A percentile compares a stretch with the other conserved stretches of the same genome.
phyloP scores from a whole-genome alignment of 768 basidiomycete species.

The Tulasnella sp. region DNA sequence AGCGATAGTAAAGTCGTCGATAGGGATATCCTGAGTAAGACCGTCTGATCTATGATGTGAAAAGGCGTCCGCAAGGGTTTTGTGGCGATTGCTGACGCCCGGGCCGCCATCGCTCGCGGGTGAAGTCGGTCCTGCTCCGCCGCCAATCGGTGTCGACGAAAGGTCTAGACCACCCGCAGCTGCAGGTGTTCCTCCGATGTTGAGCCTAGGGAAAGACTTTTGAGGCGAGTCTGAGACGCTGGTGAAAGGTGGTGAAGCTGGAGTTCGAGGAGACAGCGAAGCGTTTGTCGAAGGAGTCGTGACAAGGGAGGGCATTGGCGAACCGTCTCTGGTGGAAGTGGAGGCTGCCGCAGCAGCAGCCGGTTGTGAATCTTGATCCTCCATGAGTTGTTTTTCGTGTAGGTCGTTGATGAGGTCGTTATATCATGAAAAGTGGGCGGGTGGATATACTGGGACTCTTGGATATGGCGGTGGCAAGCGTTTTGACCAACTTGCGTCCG shows the following conservation, averaged over 20 bases:
- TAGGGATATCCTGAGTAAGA: slow-evolving; percentile 16
- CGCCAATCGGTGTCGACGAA: background rate
- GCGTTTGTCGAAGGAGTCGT: slow-evolving; percentile 9
- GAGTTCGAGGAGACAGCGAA: slow-evolving; percentile 10
- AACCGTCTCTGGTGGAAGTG: background rate
- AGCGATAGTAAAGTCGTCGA: slow-evolving; percentile 22
- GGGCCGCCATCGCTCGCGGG: background rate
- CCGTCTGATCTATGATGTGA: background rate
- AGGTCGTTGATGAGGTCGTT: background rate
- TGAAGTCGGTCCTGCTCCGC: slow-evolving; percentile 7
- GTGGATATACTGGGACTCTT: background rate
- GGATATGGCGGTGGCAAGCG: background rate
- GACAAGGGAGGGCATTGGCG: slow-evolving; percentile 12
- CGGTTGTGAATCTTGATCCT: background rate
- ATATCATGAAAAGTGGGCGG: background rate
- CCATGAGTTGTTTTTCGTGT: background rate
- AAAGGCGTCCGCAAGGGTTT: slow-evolving; percentile 2
- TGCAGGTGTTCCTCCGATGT: background rate
- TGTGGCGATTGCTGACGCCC: background rate
- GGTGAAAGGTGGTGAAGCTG: slow-evolving; percentile 1
- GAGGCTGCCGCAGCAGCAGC: background rate
- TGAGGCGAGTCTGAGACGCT: background rate
- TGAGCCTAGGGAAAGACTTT: background rate
- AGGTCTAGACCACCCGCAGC: slow-evolving; percentile 1
- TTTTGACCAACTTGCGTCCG: too few species aligned